Base-by-base conservation (phyloP, 768 basidiomycete species). In the Astraeus odoratus region DNA sequence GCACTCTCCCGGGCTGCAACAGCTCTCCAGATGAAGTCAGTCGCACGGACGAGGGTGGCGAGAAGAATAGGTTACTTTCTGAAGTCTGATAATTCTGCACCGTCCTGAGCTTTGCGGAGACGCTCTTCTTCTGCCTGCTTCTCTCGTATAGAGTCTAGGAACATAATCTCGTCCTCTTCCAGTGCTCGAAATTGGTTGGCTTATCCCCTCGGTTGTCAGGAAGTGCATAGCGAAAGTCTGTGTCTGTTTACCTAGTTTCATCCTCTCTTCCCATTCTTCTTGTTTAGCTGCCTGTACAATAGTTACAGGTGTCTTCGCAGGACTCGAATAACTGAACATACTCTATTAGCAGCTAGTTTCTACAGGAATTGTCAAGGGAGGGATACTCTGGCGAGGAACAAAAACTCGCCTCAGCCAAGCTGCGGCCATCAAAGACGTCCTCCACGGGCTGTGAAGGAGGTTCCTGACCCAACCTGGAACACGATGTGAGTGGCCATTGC, bases 201-300 rank as follows among this genome's bases (percentile, higher is more conserved):
- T 86, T 60, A 24, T 44, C 39, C 40, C 33, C 43, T 10, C 49
- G 51, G 19, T 22, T 25, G 36, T 53, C 22, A 38, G 36, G 54
- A 50, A 31, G 33, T 29, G 39, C 39, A 35, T n/a, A 24, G 34
- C 37, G 19, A 36, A 24, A 26, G 31, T 37, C 30, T 20, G 37
- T 19, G 31, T 22, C 15, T n/a, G 48, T 20, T 54, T 50, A 66
- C 65, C 74, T 66, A 92, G 76, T 61, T 89, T 90, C 49, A 80
- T 87, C 60, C 86, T 86, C 62, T 89, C 86, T 59, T 92, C 89
- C 86, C 87, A 92, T 78, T 92, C 86, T 63, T 92, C 89, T 66
- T 92, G 87, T 63, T 91, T 90, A 52, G 86, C 87, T 57, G 82
- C 79, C 86, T 89, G 52, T 16, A 39, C 27, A 35, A 36, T 19